These are phyloP conservation scores for Talaromyces sp. DNA, from an alignment of 2,329 filamentous ascomycete genomes.

Conservation along the genomic window DNA sequence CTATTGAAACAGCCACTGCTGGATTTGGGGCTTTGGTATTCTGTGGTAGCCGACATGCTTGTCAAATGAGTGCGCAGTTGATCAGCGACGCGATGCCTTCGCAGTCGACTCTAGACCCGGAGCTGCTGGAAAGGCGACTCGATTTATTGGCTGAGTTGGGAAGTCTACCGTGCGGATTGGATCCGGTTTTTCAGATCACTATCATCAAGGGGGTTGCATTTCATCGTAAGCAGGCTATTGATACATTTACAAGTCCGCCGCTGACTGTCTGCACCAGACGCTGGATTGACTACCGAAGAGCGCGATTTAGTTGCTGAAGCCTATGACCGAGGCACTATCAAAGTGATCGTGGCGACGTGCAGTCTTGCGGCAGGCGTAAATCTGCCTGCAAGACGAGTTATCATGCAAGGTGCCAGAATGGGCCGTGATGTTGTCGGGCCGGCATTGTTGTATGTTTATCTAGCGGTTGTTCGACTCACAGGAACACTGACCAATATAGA, in stretches of 20 bases:
- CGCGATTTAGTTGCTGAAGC: conserved; percentile 67
- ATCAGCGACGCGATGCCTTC: conserved; percentile 65
- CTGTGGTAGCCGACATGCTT: conserved; percentile 64
- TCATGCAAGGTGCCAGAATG: conserved; percentile 72
- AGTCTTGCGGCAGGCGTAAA: conserved; percentile 83
- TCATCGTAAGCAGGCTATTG: conserved; percentile 55
- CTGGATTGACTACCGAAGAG: conserved; percentile 67
- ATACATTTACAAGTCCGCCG: not conserved
- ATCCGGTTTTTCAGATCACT: conserved; percentile 62
- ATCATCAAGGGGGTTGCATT: conserved; percentile 68
- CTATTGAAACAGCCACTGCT: conserved; percentile 64
- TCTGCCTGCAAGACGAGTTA: conserved; percentile 67
- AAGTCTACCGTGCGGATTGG: conserved; percentile 63
- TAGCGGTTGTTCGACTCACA: not conserved
- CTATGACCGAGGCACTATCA: conserved; percentile 65
- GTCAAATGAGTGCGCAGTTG: conserved; percentile 65
- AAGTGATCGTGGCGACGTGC: conserved; percentile 72
- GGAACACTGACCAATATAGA: conserved; percentile 26
- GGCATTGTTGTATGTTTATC: conserved; percentile 59
- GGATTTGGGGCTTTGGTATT: conserved; percentile 73
- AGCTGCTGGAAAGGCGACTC: conserved; percentile 56
- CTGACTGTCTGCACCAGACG: conserved; percentile 30
- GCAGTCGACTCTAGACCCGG: conserved; percentile 44
- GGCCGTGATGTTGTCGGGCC: conserved; percentile 73
- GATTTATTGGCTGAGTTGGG: conserved; percentile 65